phyloP scores from a whole-genome alignment of 306 rosid species.

The Hippophae gyantsensis region DNA sequence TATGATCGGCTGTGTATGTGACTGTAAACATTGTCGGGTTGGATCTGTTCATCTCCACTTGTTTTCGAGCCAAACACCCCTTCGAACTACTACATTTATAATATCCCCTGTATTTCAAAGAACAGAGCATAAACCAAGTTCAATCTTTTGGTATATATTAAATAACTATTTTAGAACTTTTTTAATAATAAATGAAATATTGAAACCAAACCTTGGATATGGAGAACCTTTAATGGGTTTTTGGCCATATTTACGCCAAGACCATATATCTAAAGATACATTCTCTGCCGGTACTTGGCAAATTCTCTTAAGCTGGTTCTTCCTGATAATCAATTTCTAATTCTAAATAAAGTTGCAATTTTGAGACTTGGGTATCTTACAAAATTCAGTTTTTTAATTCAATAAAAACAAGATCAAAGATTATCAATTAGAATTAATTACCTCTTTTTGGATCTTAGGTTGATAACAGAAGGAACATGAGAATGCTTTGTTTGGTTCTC shows the following conservation, averaged over 20 bases:
- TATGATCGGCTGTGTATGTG: conserved; percentile 78
- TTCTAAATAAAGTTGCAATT: conserved; percentile 6
- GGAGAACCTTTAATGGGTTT: conserved; percentile 92
- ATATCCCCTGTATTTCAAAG: conserved; percentile 53
- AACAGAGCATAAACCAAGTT: neutral
- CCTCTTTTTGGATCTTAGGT: conserved; percentile 69
- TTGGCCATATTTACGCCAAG: conserved; percentile 88
- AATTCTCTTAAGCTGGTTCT: conserved; percentile 71
- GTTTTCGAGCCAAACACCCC: conserved; percentile 93
- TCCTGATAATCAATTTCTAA: conserved; percentile 29
- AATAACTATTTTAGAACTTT: neutral
- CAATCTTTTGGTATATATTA: neutral
- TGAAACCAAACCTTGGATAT: conserved; percentile 62
- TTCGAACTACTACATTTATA: conserved; percentile 95
- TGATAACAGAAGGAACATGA: conserved; percentile 27
- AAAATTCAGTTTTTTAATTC: conserved; percentile 1
- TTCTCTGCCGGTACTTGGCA: conserved; percentile 66
- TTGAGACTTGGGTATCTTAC: conserved; percentile 7
- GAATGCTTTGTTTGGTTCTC: conserved; percentile 35
- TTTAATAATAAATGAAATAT: neutral
- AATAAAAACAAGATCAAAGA: neutral
- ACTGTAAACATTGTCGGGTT: conserved; percentile 79
- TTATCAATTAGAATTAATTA: conserved; percentile 12
- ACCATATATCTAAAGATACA: conserved; percentile 71
- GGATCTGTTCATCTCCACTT: conserved; percentile 73